Evolutionary conservation across 441 rosid species (phyloP), one percentile per base, ranked within the genome.

Genomic region (Jatropha podagrica): DNA sequence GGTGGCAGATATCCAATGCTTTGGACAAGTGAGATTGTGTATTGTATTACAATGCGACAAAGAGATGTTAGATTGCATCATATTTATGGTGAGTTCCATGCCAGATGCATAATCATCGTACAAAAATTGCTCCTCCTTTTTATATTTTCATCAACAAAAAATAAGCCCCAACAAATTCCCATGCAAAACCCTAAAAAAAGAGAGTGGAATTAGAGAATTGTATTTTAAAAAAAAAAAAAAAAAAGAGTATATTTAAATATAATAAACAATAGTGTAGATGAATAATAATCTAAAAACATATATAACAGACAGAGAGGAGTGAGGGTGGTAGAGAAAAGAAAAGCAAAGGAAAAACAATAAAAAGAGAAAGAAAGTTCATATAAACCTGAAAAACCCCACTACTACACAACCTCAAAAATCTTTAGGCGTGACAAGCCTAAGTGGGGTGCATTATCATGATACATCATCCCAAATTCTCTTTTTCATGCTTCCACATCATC

Each of bases 361-460:
- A 70, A n/a, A 4, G 15, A 37, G 40, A 64, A 41, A 44, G 17
- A 74, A 82, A 81, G 78, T 77, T 76, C 80, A 83, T 75, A 76
- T 76, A 79, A 81, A 75, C 79, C 82, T 74, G 72, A 71, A 79
- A 81, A 82, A 1, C 69, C 77, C 81, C 83, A 79, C 88, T 84
- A 89, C 86, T 76, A 80, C 80, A 65, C 69, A 74, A 77, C 68
- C 83, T 85, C 85, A 83, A 81, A 86, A 89, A 84, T 82, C 82
- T 81, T 81, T 82, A 86, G 97, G 97, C 94, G 91, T 92, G 98
- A 86, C 88, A 83, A 44, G 70, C 87, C 84, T 80, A 81, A 92
- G 96, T 94, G 95, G 98, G 92, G 87, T 78, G 92, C 96, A 91
- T 84, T 75, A 94, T 94, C 94, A 92, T 91, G 60, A 82, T 81